phyloP scores from a whole-genome alignment of 805 yeast genomes.

The Yamadazyma scolyti region DNA sequence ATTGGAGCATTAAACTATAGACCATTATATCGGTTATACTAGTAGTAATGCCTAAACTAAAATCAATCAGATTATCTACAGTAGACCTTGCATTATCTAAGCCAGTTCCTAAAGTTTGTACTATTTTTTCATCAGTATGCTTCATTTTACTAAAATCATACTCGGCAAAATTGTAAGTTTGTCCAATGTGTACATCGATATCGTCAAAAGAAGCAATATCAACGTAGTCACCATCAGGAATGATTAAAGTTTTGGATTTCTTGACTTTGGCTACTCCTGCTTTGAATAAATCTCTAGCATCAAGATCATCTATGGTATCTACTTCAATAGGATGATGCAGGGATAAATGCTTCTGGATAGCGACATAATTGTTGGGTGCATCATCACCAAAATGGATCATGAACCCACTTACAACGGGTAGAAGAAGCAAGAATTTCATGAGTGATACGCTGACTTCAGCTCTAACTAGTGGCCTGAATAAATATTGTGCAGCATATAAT shows the following conservation, averaged over 20 bases:
- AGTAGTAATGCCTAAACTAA: background rate
- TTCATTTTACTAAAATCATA: slow-evolving; percentile 3
- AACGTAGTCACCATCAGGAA: slow-evolving; percentile 8
- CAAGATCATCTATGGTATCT: slow-evolving; percentile 8
- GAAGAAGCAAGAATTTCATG: too few relatives aligned
- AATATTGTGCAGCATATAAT: too few relatives aligned
- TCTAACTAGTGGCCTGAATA: too few relatives aligned
- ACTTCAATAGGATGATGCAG: slow-evolving; percentile 7
- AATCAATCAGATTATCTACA: slow-evolving; percentile 1
- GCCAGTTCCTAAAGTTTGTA: slow-evolving; percentile 3
- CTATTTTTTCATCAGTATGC: background rate
- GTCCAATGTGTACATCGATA: background rate
- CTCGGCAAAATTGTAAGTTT: slow-evolving; percentile 5
- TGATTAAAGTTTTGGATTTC: slow-evolving; percentile 11
- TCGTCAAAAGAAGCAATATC: slow-evolving; percentile 5
- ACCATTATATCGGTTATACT: slow-evolving; percentile 3
- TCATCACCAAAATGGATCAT: too few relatives aligned
- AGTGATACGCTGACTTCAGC: too few relatives aligned
- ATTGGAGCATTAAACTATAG: too few relatives aligned
- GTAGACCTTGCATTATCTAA: slow-evolving; percentile 7
- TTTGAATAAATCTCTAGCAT: slow-evolving; percentile 8
- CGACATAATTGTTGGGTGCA: too few relatives aligned
- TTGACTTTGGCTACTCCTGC: slow-evolving; percentile 12
- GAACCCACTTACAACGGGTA: too few relatives aligned
- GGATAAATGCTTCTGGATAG: too few relatives aligned